Conservation (phyloP, 768 basidiomycete species). For the Psilocybe cubensis region DNA sequence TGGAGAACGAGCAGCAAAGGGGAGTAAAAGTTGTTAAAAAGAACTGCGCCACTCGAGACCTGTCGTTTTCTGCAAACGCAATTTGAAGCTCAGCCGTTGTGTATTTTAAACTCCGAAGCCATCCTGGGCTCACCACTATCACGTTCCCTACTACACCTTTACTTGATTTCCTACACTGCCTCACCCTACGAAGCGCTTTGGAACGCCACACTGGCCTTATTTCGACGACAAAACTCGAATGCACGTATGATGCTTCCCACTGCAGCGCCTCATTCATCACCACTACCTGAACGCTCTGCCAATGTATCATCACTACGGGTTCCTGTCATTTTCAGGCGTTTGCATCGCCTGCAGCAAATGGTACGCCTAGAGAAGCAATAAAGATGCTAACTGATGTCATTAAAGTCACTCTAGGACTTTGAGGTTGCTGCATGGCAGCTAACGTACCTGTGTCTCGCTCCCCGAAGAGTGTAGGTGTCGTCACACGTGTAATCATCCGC, state of each 20-base stretch:
- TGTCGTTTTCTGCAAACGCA: conserved; percentile 16
- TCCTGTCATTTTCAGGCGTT: conserved; percentile 78
- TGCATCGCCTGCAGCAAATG: conserved; percentile 89
- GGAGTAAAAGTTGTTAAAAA: conserved; percentile 10
- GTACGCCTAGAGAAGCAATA: conserved; percentile 38
- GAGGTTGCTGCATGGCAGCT: conserved; percentile 96
- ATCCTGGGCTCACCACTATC: conserved; percentile 4
- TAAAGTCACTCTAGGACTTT: conserved; percentile 70
- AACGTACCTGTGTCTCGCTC: conserved; percentile 91
- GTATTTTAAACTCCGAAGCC: conserved; percentile 23
- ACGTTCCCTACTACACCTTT: conserved; percentile 7
- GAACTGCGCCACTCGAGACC: conserved; percentile 4
- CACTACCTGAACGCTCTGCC: conserved; percentile 31
- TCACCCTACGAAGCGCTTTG: conserved; percentile 5
- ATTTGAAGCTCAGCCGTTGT: conserved; percentile 29
- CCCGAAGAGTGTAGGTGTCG: conserved; percentile 81
- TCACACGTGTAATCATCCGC: conserved; percentile 5
- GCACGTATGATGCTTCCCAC: conserved; percentile 44
- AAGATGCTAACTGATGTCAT: not conserved
- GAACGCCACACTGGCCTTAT: conserved; percentile 41
- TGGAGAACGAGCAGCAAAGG: conserved; percentile 27
- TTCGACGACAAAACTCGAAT: conserved; percentile 38
- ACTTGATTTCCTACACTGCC: conserved; percentile 8
- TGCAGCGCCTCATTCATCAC: conserved; percentile 35
- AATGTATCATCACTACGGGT: conserved; percentile 57